Base-by-base conservation (phyloP, 345 rosid species). In the Corchorus olitorius region DNA sequence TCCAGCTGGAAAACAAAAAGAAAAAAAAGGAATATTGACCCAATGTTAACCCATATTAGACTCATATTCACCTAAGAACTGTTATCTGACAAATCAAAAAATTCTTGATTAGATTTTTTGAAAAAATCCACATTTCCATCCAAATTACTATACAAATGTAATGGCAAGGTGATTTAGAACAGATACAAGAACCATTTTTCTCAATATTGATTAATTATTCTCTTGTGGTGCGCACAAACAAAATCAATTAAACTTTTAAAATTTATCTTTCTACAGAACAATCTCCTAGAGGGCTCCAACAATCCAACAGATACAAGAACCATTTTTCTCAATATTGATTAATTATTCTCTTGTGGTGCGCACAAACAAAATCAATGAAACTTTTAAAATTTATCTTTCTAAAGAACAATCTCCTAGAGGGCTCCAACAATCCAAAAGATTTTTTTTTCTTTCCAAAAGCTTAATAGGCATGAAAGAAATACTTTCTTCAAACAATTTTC, bases 1-100 rank as follows among this genome's bases (percentile, higher is more conserved):
- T 94, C 98, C 63, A 94, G 86, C 98, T 94, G 87, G 69, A 75
- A 48, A 81, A 37, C 5, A 33, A 16, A 27, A 27, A 27, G 27
- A 27, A 27, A 27, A 27, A 27, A 27, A 27, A 27, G 27, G 27
- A 8, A 10, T 73, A 50, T 45, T 12, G 19, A 45, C 20, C 77
- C 45, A 46, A 65, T 22, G 46, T 20, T 48, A 75, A 73, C 55
- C 68, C 50, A 15, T 49, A 27, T 27, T 27, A 75, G n/a, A 72
- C 66, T 22, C 50, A 70, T 74, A 69, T 73, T 53, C 65, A 71
- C 66, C 71, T 20, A 27, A 71, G 43, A 71, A 49, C 20, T 13
- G 27, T 59, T 27, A 73, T 16, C 64, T 20, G 45, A 20, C 37
- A 20, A 3, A 65, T 80, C 53, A 22, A 59, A 19, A 27, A 12